Base-by-base conservation (phyloP, 169 alveolate species). In the Eimeria brunetti region DNA sequence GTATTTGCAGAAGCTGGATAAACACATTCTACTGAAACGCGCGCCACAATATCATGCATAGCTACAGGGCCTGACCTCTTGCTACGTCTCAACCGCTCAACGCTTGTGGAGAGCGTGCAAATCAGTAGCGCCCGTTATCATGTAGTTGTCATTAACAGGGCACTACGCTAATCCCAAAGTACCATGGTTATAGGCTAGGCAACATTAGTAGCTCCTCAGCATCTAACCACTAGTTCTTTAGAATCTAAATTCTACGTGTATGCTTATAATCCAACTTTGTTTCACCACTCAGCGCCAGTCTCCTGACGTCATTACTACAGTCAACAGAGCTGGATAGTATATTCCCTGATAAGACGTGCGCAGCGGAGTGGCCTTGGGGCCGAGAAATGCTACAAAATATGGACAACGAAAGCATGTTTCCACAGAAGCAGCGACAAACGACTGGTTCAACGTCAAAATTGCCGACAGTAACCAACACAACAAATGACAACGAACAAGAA, bases 391-490 rank as follows among this genome's bases (percentile, higher is more conserved):
- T 53, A 11, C 83, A 73, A 38, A 73, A 16, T 16, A 36, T 9
- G 83, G 18, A 53, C 53, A 73, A 38, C 53, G 56, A 38, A 73
- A 33, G 53, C 53, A 18, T 20, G 30, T 4, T 20, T 73, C 5
- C 83, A 38, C n/a, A 11, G 80, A 33, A 16, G n/a, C 80, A 69
- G 80, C 80, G n/a, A 14, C 53, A 38, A 38, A 73, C 83, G 36
- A 38, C 27, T 46, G 30, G 64, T 9, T 49, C 44, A 14, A 41
- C 41, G 88, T 78, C 88, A 41, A 6, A 11, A 78, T n/a, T 46
- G 44, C 46, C n/a, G 67, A 49, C 88, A 78, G 49, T 46, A 78
- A 24, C 88, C 88, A 78, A n/a, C 67, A 44, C 49, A 78, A 38
- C 27, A 78, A 2, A 3, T 27, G 11, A 20, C 60, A 38, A 46